These are phyloP conservation scores for Casaregolazyma lundiana DNA, from an alignment of 1,139 yeast species.

Conservation along the genomic window DNA sequence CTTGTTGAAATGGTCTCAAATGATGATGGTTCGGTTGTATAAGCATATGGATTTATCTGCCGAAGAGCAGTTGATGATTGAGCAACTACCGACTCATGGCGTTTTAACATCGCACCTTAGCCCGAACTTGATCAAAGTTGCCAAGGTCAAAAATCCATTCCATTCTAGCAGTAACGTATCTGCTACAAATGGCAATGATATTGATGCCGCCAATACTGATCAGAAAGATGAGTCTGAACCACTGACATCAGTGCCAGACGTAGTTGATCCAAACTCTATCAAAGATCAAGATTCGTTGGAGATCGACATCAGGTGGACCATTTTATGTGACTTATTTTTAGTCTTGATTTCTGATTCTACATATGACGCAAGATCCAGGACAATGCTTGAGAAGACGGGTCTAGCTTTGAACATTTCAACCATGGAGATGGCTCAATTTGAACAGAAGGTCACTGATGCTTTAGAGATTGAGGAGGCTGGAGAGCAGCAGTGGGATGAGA, in stretches of 20 bases:
- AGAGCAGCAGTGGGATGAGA: slow-evolving; percentile 73
- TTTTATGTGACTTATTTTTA: slow-evolving; percentile 83
- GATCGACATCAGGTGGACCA: slow-evolving; percentile 87
- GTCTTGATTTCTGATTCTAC: slow-evolving; percentile 76
- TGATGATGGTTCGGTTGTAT: slow-evolving; percentile 65
- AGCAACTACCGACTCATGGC: slow-evolving; percentile 78
- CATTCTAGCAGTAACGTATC: slow-evolving; percentile 12
- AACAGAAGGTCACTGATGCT: slow-evolving; percentile 83
- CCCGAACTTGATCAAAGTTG: slow-evolving; percentile 38
- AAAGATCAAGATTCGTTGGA: slow-evolving; percentile 41
- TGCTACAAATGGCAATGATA: slow-evolving; percentile 10
- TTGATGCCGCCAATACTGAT: slow-evolving; percentile 7
- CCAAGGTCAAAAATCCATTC: slow-evolving; percentile 29
- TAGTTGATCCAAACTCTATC: slow-evolving; percentile 36
- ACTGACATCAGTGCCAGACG: slow-evolving; percentile 19
- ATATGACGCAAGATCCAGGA: slow-evolving; percentile 85
- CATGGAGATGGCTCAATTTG: slow-evolving; percentile 80
- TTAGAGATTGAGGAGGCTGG: slow-evolving; percentile 75
- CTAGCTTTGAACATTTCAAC: slow-evolving; percentile 49
- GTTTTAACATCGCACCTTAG: slow-evolving; percentile 69
- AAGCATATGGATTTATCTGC: slow-evolving; percentile 71
- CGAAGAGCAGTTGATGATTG: slow-evolving; percentile 85
- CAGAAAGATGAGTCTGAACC: slow-evolving; percentile 11
- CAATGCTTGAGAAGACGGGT: slow-evolving; percentile 66
- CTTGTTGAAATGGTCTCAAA: slow-evolving; percentile 81